Evolutionary conservation across 1,284 basidiomycete genomes (phyloP), one percentile per base, ranked within the genome.

Genomic region (Vanrija sp.): DNA sequence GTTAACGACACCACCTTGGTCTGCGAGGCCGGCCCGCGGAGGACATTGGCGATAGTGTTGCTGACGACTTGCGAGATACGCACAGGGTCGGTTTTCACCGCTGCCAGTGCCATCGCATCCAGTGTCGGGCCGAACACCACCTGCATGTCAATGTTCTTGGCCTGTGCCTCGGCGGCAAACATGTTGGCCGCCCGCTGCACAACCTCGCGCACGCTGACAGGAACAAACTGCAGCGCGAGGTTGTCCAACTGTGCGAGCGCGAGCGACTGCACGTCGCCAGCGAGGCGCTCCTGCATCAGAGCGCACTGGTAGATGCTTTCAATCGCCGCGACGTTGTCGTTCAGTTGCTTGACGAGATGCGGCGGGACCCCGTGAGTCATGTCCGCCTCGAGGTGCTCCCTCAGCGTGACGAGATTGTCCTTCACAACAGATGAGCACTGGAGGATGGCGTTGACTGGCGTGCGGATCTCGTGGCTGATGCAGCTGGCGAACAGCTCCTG

Each of bases 241-340:
- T 64, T 60, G 52, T 67, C 59, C 16, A 78, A 68, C 52, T 78
- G 78, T 29, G 78, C 72, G 19, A 75, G 61, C 4, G 75, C 76
- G 7, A 78, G 60, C 0, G 75, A 76, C 6, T 78, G 65, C 5
- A 78, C 70, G 40, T 79, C 78, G 44, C 75, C 75, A 2, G 76
- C 76, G 38, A 79, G 77, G 7, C 77, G 72, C 52, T 77, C 75
- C 60, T 78, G 77, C 2, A 74, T 69, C 16, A 78, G 66, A 29
- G 76, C 76, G 56, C 76, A 76, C 52, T 71, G 69, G 50, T 61
- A 59, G 52, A 67, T 67, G 46, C 67, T 66, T 38, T 68, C 68
- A 14, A 68, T 46, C 0, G 67, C 65, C 16, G 63, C 70, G 14
- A 76, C 47, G 50, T 72, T 72, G 25, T 75, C 72, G 3, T 70